Evolutionary conservation across 345 rosid species (phyloP), one percentile per base, ranked within the genome.

Genomic region (Brassica rapa): DNA sequence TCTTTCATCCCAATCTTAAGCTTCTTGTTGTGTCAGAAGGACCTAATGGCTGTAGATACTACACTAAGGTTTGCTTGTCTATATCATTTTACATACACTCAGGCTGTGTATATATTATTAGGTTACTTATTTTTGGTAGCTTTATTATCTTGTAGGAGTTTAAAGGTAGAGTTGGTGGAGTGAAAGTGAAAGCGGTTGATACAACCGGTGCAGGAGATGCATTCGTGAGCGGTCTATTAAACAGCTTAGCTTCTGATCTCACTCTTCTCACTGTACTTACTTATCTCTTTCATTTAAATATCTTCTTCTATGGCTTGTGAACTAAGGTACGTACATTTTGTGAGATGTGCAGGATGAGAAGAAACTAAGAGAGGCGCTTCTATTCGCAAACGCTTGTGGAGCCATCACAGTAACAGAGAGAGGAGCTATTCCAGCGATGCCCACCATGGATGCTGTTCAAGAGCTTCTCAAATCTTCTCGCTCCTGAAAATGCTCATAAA

Each of bases 1-100:
- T 91, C 41, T 91, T 85, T 73, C 96, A 90, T 85, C 93, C 95
- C 21, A 82, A 88, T 72, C 90, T 93, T 46, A 91, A 85, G 83
- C 98, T 96, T 82, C 87, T 96, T 82, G 56, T 96, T 27, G 93
- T 96, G 9, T 93, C 97, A 39, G 99, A 96, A 85, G 99, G 98
- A 64, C 82, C 96, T 32, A 82, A 83, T 6, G 99, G 99, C 43
- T 93, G 97, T 84, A 88, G 97, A 88, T 96, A 96, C 81, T 96
- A 89, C 82, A 93, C 99, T 68, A 80, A 90, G 94, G 99, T 81
- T 71, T 32, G 62, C 63, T 41, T 64, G 3, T 70, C 49, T 57
- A 32, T 32, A 32, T 32, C 21, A 7, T 35, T 49, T 5, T 46
- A 3, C 2, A 1, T 63, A 63, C 56, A 51, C 21, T 15, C 67